Evolutionary conservation across 2,329 filamentous ascomycete species (phyloP).

Genomic region (Aspergillus versicolor): DNA sequence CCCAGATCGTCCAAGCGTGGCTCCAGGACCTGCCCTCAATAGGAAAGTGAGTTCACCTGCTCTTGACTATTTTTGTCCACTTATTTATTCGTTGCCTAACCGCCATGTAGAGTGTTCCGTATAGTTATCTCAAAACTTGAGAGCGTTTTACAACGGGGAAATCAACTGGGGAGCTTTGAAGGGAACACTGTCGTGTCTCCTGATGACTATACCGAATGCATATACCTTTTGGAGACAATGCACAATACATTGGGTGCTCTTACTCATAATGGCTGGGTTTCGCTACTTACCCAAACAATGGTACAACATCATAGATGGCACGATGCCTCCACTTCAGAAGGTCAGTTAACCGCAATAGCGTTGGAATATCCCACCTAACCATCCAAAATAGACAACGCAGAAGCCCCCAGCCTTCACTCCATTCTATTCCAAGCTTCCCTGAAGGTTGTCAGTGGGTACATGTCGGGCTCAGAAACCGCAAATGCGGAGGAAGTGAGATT

Average conservation of each 20-base stretch:
- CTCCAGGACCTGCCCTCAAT: slow-evolving; percentile 60
- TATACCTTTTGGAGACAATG: slow-evolving; percentile 75
- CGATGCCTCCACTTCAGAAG: slow-evolving; percentile 50
- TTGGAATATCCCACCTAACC: background rate
- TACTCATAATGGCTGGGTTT: slow-evolving; percentile 68
- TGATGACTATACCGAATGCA: slow-evolving; percentile 71
- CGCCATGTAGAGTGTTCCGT: slow-evolving; percentile 33
- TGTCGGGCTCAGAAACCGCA: slow-evolving; percentile 20
- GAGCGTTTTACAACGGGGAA: slow-evolving; percentile 28
- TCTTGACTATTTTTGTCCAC: background rate
- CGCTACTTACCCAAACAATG: slow-evolving; percentile 64
- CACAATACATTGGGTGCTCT: slow-evolving; percentile 70
- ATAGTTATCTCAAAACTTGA: slow-evolving; percentile 37
- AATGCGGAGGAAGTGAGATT: slow-evolving; percentile 62
- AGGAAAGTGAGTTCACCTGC: slow-evolving; percentile 44
- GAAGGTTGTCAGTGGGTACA: slow-evolving; percentile 27
- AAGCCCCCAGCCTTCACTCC: slow-evolving; percentile 33
- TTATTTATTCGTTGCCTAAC: slow-evolving; percentile 1
- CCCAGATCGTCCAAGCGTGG: slow-evolving; percentile 78
- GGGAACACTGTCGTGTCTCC: slow-evolving; percentile 48
- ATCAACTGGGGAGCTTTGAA: slow-evolving; percentile 14
- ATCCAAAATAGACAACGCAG: slow-evolving; percentile 21
- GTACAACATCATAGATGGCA: slow-evolving; percentile 49
- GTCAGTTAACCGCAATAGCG: slow-evolving; percentile 27
- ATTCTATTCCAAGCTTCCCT: slow-evolving; percentile 33